Conservation (phyloP, 2,329 filamentous ascomycete genomes). For the Colletotrichum magnum region DNA sequence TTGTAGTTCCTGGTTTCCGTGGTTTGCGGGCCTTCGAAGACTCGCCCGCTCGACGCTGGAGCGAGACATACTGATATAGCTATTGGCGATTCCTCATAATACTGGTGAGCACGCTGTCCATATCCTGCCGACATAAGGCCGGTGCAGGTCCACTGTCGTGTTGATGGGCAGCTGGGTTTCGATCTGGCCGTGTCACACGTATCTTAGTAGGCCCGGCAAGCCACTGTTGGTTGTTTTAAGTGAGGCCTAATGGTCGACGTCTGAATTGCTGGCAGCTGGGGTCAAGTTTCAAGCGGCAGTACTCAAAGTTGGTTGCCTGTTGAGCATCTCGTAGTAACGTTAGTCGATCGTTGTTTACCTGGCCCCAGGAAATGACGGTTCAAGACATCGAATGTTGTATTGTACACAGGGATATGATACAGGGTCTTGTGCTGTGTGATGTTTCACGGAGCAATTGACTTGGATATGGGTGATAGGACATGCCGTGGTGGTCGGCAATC, state of each 20-base stretch:
- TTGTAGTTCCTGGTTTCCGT: too few relatives aligned
- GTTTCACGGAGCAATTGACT: background rate
- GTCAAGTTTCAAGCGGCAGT: background rate
- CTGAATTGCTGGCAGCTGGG: background rate
- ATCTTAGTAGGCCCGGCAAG: background rate
- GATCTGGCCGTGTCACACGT: background rate
- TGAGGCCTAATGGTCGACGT: background rate
- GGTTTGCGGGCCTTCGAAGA: too few relatives aligned
- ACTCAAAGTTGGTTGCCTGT: background rate
- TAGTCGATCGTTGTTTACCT: background rate
- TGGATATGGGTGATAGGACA: background rate
- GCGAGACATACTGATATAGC: too few relatives aligned
- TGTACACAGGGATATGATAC: slow-evolving; percentile 32
- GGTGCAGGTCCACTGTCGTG: background rate
- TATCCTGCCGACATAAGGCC: background rate
- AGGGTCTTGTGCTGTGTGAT: slow-evolving; percentile 24
- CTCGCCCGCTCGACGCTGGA: too few relatives aligned
- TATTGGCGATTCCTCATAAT: too few relatives aligned
- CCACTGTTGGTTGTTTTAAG: background rate
- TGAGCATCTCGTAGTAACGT: background rate
- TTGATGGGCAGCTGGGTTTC: background rate
- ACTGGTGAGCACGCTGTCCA: background rate
- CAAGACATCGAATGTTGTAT: slow-evolving; percentile 20
- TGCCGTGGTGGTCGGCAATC: background rate
- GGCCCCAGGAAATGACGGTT: background rate